These are phyloP conservation scores for Pharnaceum exiguum DNA, from an alignment of 148 eudicot genomes.

Conservation along the genomic window DNA sequence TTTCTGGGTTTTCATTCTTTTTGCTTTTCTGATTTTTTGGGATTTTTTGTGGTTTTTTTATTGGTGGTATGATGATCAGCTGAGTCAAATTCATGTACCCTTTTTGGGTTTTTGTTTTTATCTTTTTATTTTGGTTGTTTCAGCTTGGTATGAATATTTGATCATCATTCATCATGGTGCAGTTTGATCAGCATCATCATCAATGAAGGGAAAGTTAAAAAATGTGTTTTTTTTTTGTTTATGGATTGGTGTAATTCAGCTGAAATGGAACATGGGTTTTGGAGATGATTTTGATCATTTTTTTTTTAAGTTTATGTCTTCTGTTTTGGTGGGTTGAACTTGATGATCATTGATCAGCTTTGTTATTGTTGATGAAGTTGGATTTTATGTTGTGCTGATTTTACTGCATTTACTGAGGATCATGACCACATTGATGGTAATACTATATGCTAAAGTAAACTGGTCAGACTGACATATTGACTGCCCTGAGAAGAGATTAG, in stretches of 20 bases:
- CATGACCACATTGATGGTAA: not conserved
- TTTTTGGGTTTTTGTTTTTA: not conserved
- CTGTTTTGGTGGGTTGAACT: conserved; percentile 9
- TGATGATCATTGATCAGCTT: conserved; percentile 13
- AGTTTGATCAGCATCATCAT: not conserved
- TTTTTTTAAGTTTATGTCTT: not conserved
- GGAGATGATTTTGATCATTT: not conserved
- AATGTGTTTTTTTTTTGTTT: conserved; percentile 7
- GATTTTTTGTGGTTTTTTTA: not conserved
- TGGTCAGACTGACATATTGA: too few relatives aligned
- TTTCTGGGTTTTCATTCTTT: conserved; percentile 22
- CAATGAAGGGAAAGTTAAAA: not conserved
- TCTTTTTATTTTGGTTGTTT: not conserved
- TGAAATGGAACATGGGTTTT: conserved; percentile 5
- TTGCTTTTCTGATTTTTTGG: not conserved
- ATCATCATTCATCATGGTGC: not conserved
- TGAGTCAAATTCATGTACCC: not conserved
- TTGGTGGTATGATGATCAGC: conserved; percentile 1
- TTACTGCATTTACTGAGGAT: conserved; percentile 6
- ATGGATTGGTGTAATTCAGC: not conserved
- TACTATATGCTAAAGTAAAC: too few relatives aligned
- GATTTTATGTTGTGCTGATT: conserved; percentile 1
- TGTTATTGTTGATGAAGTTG: too few relatives aligned
- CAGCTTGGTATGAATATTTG: not conserved
- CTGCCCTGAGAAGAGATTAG: too few relatives aligned